Evolutionary conservation across 371 early-diverging fungal genomes (phyloP), one percentile per base, ranked within the genome.

Genomic region (Rhizopus delemar): DNA sequence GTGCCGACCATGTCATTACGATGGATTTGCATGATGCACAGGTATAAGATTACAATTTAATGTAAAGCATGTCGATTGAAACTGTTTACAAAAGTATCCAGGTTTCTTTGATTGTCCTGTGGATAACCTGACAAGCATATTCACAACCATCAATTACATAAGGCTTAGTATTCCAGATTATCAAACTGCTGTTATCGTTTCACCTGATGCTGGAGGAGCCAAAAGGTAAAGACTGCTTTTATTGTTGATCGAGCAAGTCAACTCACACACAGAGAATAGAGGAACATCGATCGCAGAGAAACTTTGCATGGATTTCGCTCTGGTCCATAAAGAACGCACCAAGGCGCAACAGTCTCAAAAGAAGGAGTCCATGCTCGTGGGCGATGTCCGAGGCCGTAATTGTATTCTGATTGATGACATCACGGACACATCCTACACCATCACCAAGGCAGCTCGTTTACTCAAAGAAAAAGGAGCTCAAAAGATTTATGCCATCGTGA

Each of bases 91-190:
- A 33, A 46, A 33, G 29, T 16, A 46, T 32, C 15, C 8, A 33
- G 99, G 98, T 8, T 98, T 96, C 81, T 97, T 98, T 66, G 90
- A 97, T 77, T 88, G 95, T 62, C 97, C 97, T n/a, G 97, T 98
- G 41, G 98, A 98, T 70, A 97, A 97, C 74, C 76, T 98, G 57
- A 91, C 91, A 55, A 91, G 89, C 3, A 87, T 95, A 74, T 98
- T 97, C 11, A 84, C 87, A 34, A 93, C 91, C 62, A 74, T 93
- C 46, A 93, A 92, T 69, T 94, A 95, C 65, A 95, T 98, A 57
- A 77, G 75, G 60, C 90, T 89, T 15, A 82, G 89, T 56, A 87
- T 97, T 48, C 87, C 88, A 13, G 86, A 93, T 53, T 92, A 82
- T 68, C 66, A 85, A 70, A 86, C 90, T 45, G 92, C 86, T 15